phyloP scores from a whole-genome alignment of 2,329 filamentous ascomycete species.

The Bipolaris sorokiniana region DNA sequence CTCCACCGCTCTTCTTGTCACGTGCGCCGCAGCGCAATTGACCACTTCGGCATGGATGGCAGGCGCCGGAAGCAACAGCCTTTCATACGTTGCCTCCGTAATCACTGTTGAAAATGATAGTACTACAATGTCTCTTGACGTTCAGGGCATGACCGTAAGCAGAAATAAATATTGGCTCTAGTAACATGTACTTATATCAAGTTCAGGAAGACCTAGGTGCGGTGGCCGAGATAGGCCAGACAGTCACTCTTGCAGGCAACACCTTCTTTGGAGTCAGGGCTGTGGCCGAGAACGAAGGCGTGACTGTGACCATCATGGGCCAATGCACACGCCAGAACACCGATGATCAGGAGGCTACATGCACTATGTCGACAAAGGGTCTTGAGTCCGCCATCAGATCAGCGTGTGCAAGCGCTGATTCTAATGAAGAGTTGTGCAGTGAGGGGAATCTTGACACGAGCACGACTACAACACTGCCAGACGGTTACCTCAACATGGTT shows the following conservation, averaged over 20 bases:
- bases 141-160: constrained; percentile 8
- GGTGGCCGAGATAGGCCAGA: neutral
- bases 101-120: constrained; percentile 26
- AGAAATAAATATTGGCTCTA: neutral
- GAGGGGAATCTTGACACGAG: neutral
- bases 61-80: constrained; percentile 13
- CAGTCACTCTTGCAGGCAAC: constrained; percentile 26
- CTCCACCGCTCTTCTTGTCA: constrained; percentile 28
- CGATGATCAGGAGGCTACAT: constrained; percentile 22
- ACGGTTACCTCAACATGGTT: constrained; percentile 24
- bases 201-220: neutral
- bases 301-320: constrained; percentile 16
- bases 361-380: constrained; percentile 20
- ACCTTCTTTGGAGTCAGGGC: constrained; percentile 25
- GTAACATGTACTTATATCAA: neutral
- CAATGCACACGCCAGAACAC: constrained; percentile 21
- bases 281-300: constrained; percentile 11
- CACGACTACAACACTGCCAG: constrained; percentile 5
- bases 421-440: neutral
- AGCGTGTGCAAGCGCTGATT: constrained; percentile 12
- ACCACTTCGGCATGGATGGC: constrained; percentile 42
- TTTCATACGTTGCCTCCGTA: constrained; percentile 31
- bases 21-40: constrained; percentile 30
- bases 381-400: constrained; percentile 12
- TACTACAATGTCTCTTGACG: constrained; percentile 27